Evolutionary conservation across 345 rosid genomes (phyloP), one percentile per base, ranked within the genome.

Genomic region (Ricinus communis): DNA sequence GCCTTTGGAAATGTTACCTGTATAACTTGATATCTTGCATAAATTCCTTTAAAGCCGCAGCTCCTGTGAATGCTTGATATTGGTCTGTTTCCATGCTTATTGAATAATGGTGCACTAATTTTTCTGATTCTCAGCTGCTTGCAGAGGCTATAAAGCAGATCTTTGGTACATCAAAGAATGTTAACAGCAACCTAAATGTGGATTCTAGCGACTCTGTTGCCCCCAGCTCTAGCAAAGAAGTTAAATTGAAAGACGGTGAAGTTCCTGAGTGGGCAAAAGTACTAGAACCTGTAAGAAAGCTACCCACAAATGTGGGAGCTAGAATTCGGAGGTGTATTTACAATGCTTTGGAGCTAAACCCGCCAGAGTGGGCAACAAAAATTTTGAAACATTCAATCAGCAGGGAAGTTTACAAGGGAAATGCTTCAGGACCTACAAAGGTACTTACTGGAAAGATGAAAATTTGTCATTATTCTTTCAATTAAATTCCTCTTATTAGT

Each of bases 361-460:
- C 84, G 28, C 84, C 84, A 5, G 82, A 77, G 31, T 77, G 84
- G 84, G 84, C 82, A 30, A 65, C 19, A 70, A 72, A 60, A 60
- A 68, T 62, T 52, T 75, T 81, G 57, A 61, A 81, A 56, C 73
- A 77, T 64, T 77, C 84, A 0, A 81, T 81, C 22, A 77, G 84
- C 56, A 81, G 71, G 64, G 75, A 63, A 64, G 79, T 81, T 31
- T 81, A 81, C 77, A 81, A 81, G 62, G 82, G 84, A 71, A 81
- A 81, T 77, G 84, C 84, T 71, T 77, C 82, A 15, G 84, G 84
- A 58, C 84, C 84, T 12, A 81, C 82, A 30, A 81, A 81, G 82
- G 82, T 81, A 66, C 47, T 45, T 47, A n/a, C 54, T 8, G 5
- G 43, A 7, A 19, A 10, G 36, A 36, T 59, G 16, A 18, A 60